Evolutionary conservation across 179 eudicot species (phyloP), one percentile per base, ranked within the genome.

Genomic region (Gypsophila paniculata): DNA sequence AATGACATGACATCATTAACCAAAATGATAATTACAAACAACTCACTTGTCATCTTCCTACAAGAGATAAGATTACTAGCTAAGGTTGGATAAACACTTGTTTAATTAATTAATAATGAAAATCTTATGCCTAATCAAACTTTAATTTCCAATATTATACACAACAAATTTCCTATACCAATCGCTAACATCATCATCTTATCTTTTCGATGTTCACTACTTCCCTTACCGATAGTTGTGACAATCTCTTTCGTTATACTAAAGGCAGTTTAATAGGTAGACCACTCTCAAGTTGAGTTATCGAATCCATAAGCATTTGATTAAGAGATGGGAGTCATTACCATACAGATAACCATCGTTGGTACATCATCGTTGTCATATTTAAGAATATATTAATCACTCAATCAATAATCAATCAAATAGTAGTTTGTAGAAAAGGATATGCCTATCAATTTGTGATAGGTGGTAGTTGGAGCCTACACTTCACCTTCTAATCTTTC

Each of bases 391-490:
- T 22, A 22, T 70, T 61, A 58, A 78, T 71, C 65, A 67, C 44
- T 25, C 53, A 71, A 78, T 75, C 65, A 67, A 53, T 18, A 51
- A 71, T 22, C 67, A 79, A 79, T 75, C 67, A 79, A 17, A 15
- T 70, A 72, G 21, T 65, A 14, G 49, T 68, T 75, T 48, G 26
- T 69, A 71, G 48, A 78, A 72, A 38, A 23, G 52, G 15, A 58
- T 64, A 61, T 9, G 0, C 71, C 63, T 46, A 46, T 46, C 52
- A 46, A 23, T 23, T 53, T 49, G 65, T 69, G 67, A 58, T 58
- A 58, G 62, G 76, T 75, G 53, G 61, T 70, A 53, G 75, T 79
- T 79, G 76, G 69, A 67, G 69, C 69, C 22, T 44, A 69, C 29
- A 69, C 22, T 48, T 46, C 64, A 74, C 65, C 74, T 69, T 69